Base-by-base conservation (phyloP, 2,329 filamentous ascomycete species). In the Talaromyces sp. region DNA sequence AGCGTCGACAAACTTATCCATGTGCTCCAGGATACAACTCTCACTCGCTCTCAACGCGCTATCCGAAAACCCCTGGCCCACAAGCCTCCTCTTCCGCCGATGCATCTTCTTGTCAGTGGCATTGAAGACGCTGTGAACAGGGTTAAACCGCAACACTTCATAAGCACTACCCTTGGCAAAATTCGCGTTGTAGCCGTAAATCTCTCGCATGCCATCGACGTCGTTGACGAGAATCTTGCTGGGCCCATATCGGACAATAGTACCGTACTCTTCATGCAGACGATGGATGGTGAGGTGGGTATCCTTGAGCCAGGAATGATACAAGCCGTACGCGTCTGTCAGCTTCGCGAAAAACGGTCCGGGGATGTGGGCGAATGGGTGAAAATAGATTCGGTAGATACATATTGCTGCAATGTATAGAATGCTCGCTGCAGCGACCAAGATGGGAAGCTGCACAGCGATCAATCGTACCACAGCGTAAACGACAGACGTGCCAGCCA, bases 361-460 rank as follows among this genome's bases (percentile, higher is more conserved):
- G 14, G 58, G 58, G 14, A 59, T 32, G 24, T 50, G 50, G 19
- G 58, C 51, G 29, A 59, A 55, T 4, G 58, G 58, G 41, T 59
- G 58, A 27, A 59, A 32, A 41, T 54, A 59, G 38, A 59, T n/a
- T 21, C 51, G 58, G 21, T 59, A 59, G 27, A 59, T 52, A 35
- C 41, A 59, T 50, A 29, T 50, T 55, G 51, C 49, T 11, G 19
- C 27, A 8, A 55, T 4, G 19, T 59, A 59, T n/a, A 55, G n/a
- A 19, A 31, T 7, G 46, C 51, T 26, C 13, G 4, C 29, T 43
- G 41, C 32, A 35, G 27, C 21, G 5, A 50, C 6, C n/a, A 59
- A 24, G 1, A 49, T 10, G 2, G 52, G 38, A 14, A 55, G 51
- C 46, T 50, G 43, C 19, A 50, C 24, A 26, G 24, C 24, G 19